These are phyloP conservation scores for Proliferodiscus dingleyae DNA, from an alignment of 2,329 filamentous ascomycete genomes.

Conservation along the genomic window DNA sequence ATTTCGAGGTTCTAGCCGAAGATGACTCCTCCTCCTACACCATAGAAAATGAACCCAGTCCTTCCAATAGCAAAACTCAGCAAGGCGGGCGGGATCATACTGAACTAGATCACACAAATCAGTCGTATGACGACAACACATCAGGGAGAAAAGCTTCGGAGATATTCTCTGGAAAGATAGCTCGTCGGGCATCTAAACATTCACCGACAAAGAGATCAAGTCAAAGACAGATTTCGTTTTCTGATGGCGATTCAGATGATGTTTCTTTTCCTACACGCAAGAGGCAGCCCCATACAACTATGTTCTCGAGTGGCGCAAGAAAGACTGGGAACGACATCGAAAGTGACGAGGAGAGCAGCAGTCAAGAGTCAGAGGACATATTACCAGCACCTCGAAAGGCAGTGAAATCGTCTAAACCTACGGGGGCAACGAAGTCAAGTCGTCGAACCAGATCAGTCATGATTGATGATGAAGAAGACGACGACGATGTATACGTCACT, in stretches of 20 bases:
- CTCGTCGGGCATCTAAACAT: not conserved
- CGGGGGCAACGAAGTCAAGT: not conserved
- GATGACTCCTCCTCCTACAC: not conserved
- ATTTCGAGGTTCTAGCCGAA: not conserved
- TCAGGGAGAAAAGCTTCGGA: not conserved
- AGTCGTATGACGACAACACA: not conserved
- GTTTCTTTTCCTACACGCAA: not conserved
- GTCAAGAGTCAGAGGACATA: not conserved
- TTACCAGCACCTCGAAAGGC: not conserved
- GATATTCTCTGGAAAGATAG: not conserved
- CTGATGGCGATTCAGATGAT: not conserved
- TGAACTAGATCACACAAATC: not conserved
- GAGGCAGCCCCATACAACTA: not conserved
- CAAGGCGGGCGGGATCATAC: not conserved
- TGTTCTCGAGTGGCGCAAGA: not conserved
- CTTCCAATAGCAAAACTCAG: not conserved
- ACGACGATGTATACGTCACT: conserved; percentile 12
- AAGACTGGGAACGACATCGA: not conserved
- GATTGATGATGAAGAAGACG: conserved; percentile 9
- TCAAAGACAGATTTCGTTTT: not conserved
- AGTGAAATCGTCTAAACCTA: not conserved
- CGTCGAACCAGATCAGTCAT: not conserved
- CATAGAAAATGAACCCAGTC: not conserved
- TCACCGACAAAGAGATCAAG: not conserved
- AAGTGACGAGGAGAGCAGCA: not conserved